Evolutionary conservation across 768 basidiomycete species (phyloP), one percentile per base, ranked within the genome.

Genomic region (Tulasnella calospora): DNA sequence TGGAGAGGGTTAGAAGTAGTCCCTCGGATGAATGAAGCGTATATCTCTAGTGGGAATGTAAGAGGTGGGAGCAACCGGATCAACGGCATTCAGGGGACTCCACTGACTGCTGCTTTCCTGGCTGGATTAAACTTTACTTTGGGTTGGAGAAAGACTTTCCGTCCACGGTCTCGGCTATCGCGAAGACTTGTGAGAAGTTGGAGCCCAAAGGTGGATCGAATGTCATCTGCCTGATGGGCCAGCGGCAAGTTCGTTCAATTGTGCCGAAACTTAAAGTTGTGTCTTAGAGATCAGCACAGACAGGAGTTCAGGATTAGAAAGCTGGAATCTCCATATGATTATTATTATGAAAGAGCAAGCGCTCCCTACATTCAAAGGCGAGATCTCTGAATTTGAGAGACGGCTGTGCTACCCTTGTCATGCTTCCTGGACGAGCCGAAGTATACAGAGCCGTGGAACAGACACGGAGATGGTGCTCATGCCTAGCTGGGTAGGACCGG

Each of bases 121-220:
- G n/a, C 44, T 13, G 15, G 33, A 8, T 15, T 77, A 94, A 94
- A 91, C 82, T 95, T 95, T 81, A 92, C 78, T 84, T 92, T 27
- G 91, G 93, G 2, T 82, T 95, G 38, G 94, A 95, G 84, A 89
- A 88, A 73, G 91, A 94, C 83, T 95, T 92, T 83, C 94, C 94
- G 4, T 93, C 94, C 0, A 95, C 94, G 0, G 94, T 95, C 13
- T 94, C 93, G 9, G 90, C 94, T 0, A 92, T 95, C 73, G 90
- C 90, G 33, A 89, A 92, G 46, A 95, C 94, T 0, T 93, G 92
- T 81, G 90, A 87, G 7, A 95, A 95, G 83, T 84, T 95, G 36
- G 87, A 90, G 12, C 90, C 94, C 0, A 94, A 92, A 40, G 84
- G 88, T 75, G 85, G 84, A 3, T 84, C 89, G 0, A 83, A 84